These are phyloP conservation scores for Leishmania amazonensis DNA, from an alignment of 208 protist species.

Conservation along the genomic window DNA sequence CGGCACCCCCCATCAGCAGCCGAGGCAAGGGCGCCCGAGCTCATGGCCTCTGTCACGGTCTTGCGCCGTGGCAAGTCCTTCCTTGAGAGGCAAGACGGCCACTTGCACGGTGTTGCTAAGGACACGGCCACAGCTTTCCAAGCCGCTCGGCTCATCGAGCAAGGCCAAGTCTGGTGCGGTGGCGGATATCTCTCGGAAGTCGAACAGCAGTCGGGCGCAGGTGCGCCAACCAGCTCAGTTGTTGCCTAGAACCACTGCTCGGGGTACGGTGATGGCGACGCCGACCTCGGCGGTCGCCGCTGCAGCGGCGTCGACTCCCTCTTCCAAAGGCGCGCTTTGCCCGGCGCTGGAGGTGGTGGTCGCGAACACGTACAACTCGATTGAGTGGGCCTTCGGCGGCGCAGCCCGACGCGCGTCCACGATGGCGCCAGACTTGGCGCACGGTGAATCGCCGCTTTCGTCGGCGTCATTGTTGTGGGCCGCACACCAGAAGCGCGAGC, in stretches of 20 bases:
- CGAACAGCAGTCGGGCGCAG: not conserved
- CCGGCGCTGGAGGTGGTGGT: conserved; percentile 29
- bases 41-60: not conserved
- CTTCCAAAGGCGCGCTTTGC: not conserved
- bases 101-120: conserved; percentile 19
- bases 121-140: not conserved
- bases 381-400: conserved; percentile 29
- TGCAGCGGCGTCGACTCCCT: not conserved
- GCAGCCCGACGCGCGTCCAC: conserved; percentile 21
- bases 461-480: conserved; percentile 15
- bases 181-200: not conserved
- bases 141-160: not conserved
- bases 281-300: not conserved
- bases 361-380: conserved; percentile 24
- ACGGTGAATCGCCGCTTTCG: not conserved
- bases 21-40: not conserved
- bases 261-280: not conserved
- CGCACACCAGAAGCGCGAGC: conserved; percentile 9
- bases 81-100: not conserved
- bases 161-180: not conserved
- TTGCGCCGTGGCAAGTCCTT: not conserved
- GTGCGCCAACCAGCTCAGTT: not conserved
- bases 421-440: not conserved
- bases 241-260: not conserved
- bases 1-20: not conserved